Evolutionary conservation across 768 basidiomycete genomes (phyloP).

Genomic region (Leucocoprinus leucothites): DNA sequence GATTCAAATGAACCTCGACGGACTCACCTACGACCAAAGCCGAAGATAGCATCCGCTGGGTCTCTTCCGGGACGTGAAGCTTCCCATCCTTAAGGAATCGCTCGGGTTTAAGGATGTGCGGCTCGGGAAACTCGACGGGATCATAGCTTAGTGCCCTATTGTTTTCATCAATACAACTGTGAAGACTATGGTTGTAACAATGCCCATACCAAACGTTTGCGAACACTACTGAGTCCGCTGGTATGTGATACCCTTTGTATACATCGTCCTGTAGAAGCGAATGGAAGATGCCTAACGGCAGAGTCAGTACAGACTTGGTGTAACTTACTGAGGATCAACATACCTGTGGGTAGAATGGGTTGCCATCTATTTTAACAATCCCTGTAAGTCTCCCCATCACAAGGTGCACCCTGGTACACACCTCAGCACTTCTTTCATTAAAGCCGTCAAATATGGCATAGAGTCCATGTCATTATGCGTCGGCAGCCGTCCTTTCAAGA

Average conservation of each 20-base stretch:
- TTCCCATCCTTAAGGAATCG: slow-evolving; percentile 39
- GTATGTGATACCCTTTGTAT: slow-evolving; percentile 16
- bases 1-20: neutral
- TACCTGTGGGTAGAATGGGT: neutral
- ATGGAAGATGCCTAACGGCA: slow-evolving; percentile 20
- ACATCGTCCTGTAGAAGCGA: slow-evolving; percentile 11
- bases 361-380: slow-evolving; percentile 1
- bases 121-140: slow-evolving; percentile 42
- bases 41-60: slow-evolving; percentile 48
- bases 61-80: slow-evolving; percentile 34
- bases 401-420: slow-evolving; percentile 12
- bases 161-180: slow-evolving; percentile 27
- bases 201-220: slow-evolving; percentile 12
- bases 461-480: slow-evolving; percentile 16
- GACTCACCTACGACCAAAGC: slow-evolving; percentile 54
- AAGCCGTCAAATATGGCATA: slow-evolving; percentile 18
- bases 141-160: slow-evolving; percentile 36
- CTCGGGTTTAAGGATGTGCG: slow-evolving; percentile 46
- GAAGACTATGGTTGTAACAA: too few relatives aligned
- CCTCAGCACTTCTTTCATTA: slow-evolving; percentile 20
- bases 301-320: slow-evolving; percentile 18
- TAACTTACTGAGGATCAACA: slow-evolving; percentile 23
- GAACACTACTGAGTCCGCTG: slow-evolving; percentile 8
- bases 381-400: neutral
- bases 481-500: slow-evolving; percentile 21